Percentiles rank a stretch among this genome's conserved stretches.
These are phyloP conservation scores for Dictyostelium brefeldianum DNA, from an alignment of 78 protist genomes.

Conservation along the genomic window DNA sequence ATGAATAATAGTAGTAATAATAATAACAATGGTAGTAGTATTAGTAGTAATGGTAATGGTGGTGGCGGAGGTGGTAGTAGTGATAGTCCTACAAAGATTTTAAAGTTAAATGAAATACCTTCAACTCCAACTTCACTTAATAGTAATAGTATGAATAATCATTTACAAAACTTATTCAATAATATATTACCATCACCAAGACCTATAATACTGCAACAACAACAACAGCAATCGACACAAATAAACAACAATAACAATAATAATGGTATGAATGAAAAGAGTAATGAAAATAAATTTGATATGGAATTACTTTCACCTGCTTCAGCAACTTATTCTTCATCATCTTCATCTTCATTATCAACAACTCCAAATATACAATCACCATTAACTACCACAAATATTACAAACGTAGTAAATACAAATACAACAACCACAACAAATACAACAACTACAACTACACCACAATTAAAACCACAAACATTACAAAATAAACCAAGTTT, in stretches of 20 bases:
- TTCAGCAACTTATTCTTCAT: neutral
- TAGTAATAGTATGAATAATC: too few species aligned
- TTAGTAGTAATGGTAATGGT: neutral
- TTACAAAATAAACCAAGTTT: neutral
- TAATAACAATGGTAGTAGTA: too few species aligned
- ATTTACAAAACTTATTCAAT: neutral
- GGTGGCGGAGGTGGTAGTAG: too few species aligned
- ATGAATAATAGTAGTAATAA: too few species aligned
- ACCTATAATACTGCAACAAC: neutral
- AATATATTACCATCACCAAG: slow-evolving; percentile 22
- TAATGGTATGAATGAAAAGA: neutral
- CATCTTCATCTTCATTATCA: slow-evolving; percentile 10
- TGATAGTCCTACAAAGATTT: too few species aligned
- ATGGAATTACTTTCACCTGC: neutral
- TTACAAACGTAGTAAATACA: neutral
- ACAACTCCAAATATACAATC: neutral
- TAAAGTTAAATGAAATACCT: too few species aligned
- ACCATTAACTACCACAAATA: neutral
- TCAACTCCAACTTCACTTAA: too few species aligned
- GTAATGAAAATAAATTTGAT: neutral
- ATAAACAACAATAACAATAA: neutral
- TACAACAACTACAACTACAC: neutral
- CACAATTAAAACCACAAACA: neutral
- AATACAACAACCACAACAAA: neutral
- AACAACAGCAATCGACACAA: neutral